A percentile compares a stretch with the other conserved stretches of the same genome.
Conservation (phyloP, 2,329 filamentous ascomycete species). For the Monilinia fructicola region DNA sequence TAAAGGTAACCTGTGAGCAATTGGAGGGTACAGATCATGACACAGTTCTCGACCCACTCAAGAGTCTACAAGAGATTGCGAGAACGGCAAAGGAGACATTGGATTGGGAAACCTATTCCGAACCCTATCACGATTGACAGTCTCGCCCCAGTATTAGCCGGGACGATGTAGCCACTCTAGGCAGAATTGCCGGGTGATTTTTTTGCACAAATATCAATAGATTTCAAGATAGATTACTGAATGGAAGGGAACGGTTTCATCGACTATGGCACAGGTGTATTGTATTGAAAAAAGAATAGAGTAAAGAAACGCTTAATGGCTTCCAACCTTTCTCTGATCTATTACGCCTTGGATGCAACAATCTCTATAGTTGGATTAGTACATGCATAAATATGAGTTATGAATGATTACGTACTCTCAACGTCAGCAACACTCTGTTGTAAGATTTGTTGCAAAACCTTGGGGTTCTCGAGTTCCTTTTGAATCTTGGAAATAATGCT, state of each 20-base stretch:
- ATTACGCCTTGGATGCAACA: constrained; percentile 63
- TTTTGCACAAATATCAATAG: constrained; percentile 9
- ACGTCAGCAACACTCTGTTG: constrained; percentile 95
- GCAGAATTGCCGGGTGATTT: background rate
- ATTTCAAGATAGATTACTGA: constrained; percentile 3
- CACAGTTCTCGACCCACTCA: constrained; percentile 28
- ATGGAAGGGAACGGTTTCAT: constrained; percentile 30
- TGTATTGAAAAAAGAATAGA: constrained; percentile 53
- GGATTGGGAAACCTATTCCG: background rate
- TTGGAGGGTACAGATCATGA: constrained; percentile 46
- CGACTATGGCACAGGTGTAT: constrained; percentile 60
- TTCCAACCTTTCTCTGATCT: constrained; percentile 44
- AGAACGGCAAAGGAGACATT: constrained; percentile 9
- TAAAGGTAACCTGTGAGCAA: constrained; percentile 42
- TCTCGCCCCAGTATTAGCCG: background rate
- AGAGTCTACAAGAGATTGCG: constrained; percentile 25
- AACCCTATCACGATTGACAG: background rate
- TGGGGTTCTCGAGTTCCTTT: constrained; percentile 98
- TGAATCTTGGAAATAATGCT: constrained; percentile 94
- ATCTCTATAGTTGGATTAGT: constrained; percentile 54
- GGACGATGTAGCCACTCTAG: background rate
- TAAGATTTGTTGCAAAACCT: constrained; percentile 94
- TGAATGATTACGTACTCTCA: constrained; percentile 69
- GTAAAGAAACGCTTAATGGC: constrained; percentile 44
- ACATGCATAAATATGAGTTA: constrained; percentile 13